phyloP scores from a whole-genome alignment of 73 alveolate genomes.

The Paramecium primaurelia region DNA sequence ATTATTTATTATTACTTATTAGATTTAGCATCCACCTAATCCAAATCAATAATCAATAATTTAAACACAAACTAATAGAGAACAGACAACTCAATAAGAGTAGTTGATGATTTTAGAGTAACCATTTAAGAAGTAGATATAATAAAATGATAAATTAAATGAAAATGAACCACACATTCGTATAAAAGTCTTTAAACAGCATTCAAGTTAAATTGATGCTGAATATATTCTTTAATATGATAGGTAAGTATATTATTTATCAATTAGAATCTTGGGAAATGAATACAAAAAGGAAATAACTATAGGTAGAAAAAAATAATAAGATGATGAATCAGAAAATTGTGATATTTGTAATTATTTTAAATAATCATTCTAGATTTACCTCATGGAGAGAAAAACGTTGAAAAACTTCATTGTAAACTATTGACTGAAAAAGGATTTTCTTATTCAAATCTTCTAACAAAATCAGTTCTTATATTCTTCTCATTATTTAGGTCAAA shows the following conservation, averaged over 20 bases:
- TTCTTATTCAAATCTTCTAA: not conserved
- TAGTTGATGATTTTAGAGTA: not conserved
- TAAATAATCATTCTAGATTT: not conserved
- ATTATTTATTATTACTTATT: not conserved
- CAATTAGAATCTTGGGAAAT: not conserved
- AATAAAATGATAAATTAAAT: not conserved
- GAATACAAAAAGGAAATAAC: not conserved
- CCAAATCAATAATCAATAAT: not conserved
- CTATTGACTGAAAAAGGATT: slow-evolving; percentile 27
- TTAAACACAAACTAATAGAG: not conserved
- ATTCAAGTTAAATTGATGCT: not conserved
- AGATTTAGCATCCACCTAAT: not conserved
- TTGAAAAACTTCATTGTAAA: slow-evolving; percentile 8
- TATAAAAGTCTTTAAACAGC: slow-evolving; percentile 7
- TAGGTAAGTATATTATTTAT: not conserved
- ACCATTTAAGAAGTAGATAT: not conserved
- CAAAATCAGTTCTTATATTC: not conserved
- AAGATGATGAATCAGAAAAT: not conserved
- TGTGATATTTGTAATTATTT: not conserved
- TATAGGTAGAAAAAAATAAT: not conserved
- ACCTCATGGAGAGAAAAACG: slow-evolving; percentile 41
- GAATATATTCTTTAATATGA: slow-evolving; percentile 9
- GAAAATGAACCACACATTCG: slow-evolving; percentile 16
- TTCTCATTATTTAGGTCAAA: not conserved
- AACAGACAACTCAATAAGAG: not conserved